Evolutionary conservation across 2,329 filamentous ascomycete species (phyloP), one percentile per base, ranked within the genome.

Genomic region (Alternaria sp.): DNA sequence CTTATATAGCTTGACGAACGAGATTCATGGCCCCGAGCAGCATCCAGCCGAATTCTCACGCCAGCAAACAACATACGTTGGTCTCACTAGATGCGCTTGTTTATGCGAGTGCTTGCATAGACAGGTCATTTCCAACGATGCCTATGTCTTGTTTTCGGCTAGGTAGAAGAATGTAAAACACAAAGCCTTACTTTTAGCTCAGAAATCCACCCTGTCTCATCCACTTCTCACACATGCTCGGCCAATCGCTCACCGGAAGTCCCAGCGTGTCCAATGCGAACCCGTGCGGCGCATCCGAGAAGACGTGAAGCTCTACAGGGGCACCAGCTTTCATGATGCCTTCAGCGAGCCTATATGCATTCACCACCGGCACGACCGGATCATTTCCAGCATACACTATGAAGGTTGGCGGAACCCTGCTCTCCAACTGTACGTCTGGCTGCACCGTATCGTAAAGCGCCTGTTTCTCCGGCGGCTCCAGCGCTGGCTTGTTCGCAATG

Each of bases 381-480:
- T 72, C 67, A n/a, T 65, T 71, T 8, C 67, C 68, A 19, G 63
- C 53, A 43, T 69, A 69, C 4, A 72, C 69, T 10, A 72, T 65
- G 50, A 72, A 72, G 2, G 53, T 65, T 3, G 68, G 57, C 8
- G 69, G 68, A 8, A 36, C 61, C 1, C 50, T 30, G 4, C 32
- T 45, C 15, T 28, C 46, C 15, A 72, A 53, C 50, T 70, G 68
- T 4, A 64, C 60, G 63, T 70, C 69, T 21, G 68, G 68, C 59
- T 72, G 69, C 40, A 72, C 61, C 3, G 59, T 21, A 30, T 72
- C 58, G 13, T 70, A 70, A 7, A 71, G 55, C 15, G 55, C 63
- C 40, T 72, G 69, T 49, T 72, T 72, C 60, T 70, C 63, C 1
- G 43, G 43, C 3, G 68, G 69, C 8, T 59, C 55, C 10, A 72